Evolutionary conservation across 116 monocot species (phyloP).

Genomic region (Iris pallida): DNA sequence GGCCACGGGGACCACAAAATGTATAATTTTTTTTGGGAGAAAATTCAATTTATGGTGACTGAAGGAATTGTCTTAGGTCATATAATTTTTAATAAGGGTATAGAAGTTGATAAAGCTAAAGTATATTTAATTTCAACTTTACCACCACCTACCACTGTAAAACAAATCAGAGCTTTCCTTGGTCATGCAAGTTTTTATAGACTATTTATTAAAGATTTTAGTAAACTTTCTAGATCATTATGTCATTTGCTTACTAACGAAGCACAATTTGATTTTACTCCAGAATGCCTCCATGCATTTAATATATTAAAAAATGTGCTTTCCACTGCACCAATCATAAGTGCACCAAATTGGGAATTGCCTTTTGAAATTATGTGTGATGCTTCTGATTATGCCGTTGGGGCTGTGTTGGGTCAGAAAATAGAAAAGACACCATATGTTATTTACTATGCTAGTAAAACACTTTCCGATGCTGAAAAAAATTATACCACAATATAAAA

Average conservation of each 20-base stretch:
- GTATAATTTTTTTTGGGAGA: no score
- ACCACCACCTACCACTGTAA: background rate
- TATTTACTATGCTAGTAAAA: background rate
- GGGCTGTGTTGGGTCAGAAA: background rate
- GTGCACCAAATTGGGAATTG: background rate
- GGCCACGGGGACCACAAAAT: no score
- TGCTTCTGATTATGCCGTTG: background rate
- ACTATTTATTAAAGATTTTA: background rate
- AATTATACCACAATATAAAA: background rate
- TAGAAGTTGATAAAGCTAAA: background rate
- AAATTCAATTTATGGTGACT: background rate
- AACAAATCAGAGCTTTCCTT: background rate
- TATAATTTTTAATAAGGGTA: background rate
- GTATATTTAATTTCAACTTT: background rate
- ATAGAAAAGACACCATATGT: background rate
- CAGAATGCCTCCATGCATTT: background rate
- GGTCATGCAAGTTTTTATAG: constrained; percentile 2
- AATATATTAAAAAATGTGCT: background rate
- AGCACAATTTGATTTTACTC: background rate
- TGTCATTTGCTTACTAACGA: background rate
- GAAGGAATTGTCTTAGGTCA: constrained; percentile 5
- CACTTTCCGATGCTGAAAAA: background rate
- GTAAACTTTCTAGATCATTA: background rate
- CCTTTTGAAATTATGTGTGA: constrained; percentile 7
- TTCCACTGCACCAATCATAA: background rate